These are phyloP conservation scores for Zygnema circumcarinatum DNA, from an alignment of 139 green algal genomes.

Conservation along the genomic window DNA sequence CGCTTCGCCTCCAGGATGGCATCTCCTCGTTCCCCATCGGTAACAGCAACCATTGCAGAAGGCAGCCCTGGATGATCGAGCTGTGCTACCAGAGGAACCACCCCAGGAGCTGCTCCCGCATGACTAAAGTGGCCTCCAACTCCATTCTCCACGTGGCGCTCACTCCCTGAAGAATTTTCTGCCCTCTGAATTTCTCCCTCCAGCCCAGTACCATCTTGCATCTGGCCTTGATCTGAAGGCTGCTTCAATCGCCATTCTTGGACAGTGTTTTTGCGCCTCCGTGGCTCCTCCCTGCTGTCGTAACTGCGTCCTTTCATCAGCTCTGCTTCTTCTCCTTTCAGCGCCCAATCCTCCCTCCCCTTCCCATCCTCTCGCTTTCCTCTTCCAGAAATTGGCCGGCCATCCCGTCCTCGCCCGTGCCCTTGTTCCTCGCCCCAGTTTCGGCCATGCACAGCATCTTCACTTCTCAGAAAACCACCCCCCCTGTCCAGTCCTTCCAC, in stretches of 20 bases:
- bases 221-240: neutral
- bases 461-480: neutral
- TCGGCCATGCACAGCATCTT: neutral
- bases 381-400: neutral
- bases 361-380: neutral
- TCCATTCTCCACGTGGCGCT: neutral
- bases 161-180: neutral
- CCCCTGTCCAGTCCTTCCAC: conserved; percentile 11
- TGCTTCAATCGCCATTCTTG: neutral
- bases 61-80: neutral
- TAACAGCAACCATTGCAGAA: neutral
- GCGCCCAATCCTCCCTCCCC: neutral
- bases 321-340: conserved; percentile 20
- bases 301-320: conserved; percentile 9
- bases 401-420: neutral
- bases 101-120: neutral
- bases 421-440: conserved; percentile 7
- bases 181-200: neutral
- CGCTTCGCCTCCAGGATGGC: no score
- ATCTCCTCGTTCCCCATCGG: neutral
- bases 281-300: neutral
- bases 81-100: neutral
- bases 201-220: conserved; percentile 11
- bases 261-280: neutral
- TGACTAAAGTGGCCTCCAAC: neutral